Evolutionary conservation across 2,329 filamentous ascomycete species (phyloP).

Genomic region (Cytospora schulzeri): DNA sequence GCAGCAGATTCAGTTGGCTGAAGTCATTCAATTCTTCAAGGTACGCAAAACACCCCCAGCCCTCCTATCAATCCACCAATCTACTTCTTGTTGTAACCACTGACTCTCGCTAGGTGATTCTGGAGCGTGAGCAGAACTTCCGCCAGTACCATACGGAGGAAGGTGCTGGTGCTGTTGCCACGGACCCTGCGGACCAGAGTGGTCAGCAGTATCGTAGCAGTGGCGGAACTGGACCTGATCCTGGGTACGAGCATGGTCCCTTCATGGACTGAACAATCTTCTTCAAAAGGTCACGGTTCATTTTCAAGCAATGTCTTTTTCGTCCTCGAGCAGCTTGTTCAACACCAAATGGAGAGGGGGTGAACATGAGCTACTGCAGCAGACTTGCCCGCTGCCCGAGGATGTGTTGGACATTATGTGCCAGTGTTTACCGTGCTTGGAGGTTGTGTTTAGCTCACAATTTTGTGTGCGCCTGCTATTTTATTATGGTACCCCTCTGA

Average conservation of each 20-base stretch:
- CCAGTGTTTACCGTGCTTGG: not conserved
- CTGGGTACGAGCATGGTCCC: constrained; percentile 10
- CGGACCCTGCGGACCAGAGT: not conserved
- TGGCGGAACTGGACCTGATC: constrained; percentile 16
- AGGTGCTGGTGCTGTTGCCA: not conserved
- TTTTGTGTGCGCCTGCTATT: not conserved
- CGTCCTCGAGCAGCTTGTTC: not conserved
- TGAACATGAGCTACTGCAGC: no score
- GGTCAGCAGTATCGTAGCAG: constrained; percentile 6
- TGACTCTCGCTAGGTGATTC: constrained; percentile 55
- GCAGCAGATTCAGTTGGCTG: constrained; percentile 49
- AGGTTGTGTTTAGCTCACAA: not conserved
- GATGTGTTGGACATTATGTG: not conserved
- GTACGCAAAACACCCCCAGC: constrained; percentile 21
- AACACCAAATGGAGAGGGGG: not conserved
- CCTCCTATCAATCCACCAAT: not conserved
- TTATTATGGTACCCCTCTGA: not conserved
- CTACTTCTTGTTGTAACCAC: constrained; percentile 38
- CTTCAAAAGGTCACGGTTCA: not conserved
- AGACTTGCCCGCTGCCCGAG: not conserved
- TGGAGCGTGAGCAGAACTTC: constrained; percentile 47
- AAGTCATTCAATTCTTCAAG: constrained; percentile 58
- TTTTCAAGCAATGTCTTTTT: not conserved
- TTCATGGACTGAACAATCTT: constrained; percentile 17
- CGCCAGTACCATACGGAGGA: constrained; percentile 29